Base-by-base conservation (phyloP, 148 eudicot species). In the Arbutus unedo region DNA sequence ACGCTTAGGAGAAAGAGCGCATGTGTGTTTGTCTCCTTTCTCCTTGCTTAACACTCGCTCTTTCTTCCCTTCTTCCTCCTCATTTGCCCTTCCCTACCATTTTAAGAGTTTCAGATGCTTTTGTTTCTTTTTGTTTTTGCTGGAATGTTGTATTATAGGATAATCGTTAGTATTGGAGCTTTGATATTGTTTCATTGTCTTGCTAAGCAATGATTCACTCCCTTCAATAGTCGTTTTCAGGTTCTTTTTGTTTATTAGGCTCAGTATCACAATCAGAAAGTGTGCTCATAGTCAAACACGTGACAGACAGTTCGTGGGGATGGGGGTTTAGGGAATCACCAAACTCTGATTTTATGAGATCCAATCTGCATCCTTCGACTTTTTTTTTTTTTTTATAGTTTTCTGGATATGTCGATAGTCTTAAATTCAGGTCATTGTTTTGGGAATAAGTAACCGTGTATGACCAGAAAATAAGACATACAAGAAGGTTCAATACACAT, bases 1-100 rank as follows among this genome's bases (percentile, higher is more conserved):
- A 79, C 93, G 94, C 94, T 92, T 87, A 84, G 97, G 96, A 89
- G 95, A 94, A 96, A 94, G 92, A 91, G 93, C 95, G 87, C 93
- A 90, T 92, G 97, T 90, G 93, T 94, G 99, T 96, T 96, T 93
- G 99, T 96, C 87, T 96, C 91, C 93, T 96, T 96, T 94, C 94
- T 94, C 95, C 94, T 89, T 90, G 89, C 98, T 96, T 92, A 94
- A 91, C 91, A 85, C 99, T 92, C 81, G 88, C 97, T 91, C 92
- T 90, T 87, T 89, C 95, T 90, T 84, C 92, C 94, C 91, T 94
- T 77, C 79, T 84, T 91, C 93, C 89, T 86, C 93, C 88, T 91
- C 88, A 81, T 87, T 89, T 87, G 85, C 93, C 92, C 88, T 72
- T 80, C 89, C 90, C 86, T 90, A 80, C 86, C 87, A 77, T 83